Evolutionary conservation across 2,329 filamentous ascomycete species (phyloP).

Genomic region (Aspergillus ruber): DNA sequence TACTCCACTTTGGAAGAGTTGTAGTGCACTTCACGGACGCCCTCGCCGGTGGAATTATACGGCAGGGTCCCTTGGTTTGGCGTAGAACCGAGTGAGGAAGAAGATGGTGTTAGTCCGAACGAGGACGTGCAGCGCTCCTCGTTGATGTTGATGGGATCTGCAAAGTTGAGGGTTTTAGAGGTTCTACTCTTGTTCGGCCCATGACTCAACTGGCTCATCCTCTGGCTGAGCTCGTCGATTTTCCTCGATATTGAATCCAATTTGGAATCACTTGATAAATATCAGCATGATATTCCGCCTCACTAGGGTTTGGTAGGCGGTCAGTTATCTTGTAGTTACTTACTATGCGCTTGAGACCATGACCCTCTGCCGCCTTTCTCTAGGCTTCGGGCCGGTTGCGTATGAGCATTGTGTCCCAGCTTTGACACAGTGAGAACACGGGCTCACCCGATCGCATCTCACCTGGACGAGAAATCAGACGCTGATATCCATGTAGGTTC

Average conservation of each 20-base stretch:
- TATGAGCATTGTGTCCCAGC: constrained; percentile 5
- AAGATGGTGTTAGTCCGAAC: not conserved
- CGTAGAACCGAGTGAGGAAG: not conserved
- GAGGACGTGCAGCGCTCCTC: not conserved
- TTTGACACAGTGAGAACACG: constrained; percentile 6
- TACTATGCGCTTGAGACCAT: constrained; percentile 9
- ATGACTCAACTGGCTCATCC: constrained; percentile 1
- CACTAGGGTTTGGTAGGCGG: not conserved
- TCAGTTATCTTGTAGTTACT: constrained; percentile 1
- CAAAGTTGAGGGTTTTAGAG: not conserved
- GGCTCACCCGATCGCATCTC: constrained; percentile 8
- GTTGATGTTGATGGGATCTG: not conserved
- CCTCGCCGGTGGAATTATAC: not conserved
- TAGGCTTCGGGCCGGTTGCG: constrained; percentile 1
- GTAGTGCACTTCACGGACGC: not conserved
- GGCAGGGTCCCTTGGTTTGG: not conserved
- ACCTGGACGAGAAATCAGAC: not conserved
- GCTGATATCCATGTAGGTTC: not conserved
- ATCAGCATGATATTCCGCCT: not conserved
- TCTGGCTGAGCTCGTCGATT: constrained; percentile 6
- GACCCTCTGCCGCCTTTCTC: constrained; percentile 7
- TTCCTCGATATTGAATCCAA: constrained; percentile 7
- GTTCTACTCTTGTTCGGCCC: not conserved
- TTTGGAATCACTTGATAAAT: constrained; percentile 4
- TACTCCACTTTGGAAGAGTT: not conserved